Percentiles rank a stretch among this genome's conserved stretches.
Conservation (phyloP, 148 eudicot genomes). For the Rhododendron ovatum region DNA sequence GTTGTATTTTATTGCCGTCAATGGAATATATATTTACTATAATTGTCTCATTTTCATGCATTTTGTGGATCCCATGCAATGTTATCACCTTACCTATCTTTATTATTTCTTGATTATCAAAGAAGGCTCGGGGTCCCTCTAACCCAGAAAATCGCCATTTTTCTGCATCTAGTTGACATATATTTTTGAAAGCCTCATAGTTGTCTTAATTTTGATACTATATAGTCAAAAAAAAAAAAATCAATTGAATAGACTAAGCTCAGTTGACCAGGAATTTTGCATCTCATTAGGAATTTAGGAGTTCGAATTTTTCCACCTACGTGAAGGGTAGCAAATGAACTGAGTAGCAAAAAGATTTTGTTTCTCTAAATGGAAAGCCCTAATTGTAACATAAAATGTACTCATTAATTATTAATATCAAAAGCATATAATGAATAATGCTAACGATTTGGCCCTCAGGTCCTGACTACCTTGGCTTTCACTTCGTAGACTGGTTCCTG, state of each 20-base stretch:
- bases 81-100: constrained; percentile 21
- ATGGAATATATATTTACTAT: constrained; percentile 2
- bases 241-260: background rate
- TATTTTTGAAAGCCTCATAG: background rate
- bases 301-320: no score
- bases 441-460: no score
- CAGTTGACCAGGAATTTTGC: no score
- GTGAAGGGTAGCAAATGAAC: no score
- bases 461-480: no score
- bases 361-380: no score
- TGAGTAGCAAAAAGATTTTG: no score
- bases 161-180: background rate
- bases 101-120: background rate
- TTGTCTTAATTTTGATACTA: background rate
- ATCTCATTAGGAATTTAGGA: no score
- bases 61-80: constrained; percentile 25
- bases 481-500: no score
- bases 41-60: constrained; percentile 21
- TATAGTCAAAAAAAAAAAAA: background rate
- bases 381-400: no score
- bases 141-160: background rate
- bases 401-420: no score
- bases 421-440: no score
- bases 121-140: background rate
- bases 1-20: constrained; percentile 2